Evolutionary conservation across 2,329 filamentous ascomycete genomes (phyloP), one percentile per base, ranked within the genome.

Genomic region (Pseudovirgaria hyperparasitica): DNA sequence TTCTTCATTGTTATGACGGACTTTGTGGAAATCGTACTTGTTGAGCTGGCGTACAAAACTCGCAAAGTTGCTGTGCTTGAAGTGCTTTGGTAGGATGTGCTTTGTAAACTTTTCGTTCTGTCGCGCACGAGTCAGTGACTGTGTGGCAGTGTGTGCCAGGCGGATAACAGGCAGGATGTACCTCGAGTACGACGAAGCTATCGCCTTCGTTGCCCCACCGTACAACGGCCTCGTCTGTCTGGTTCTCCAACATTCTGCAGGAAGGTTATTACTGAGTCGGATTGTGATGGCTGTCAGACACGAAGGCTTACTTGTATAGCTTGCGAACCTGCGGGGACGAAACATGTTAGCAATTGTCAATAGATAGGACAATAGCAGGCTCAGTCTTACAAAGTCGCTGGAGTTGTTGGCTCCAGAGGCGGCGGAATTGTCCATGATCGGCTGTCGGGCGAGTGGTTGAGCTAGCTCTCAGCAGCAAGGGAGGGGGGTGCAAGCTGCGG

Each of bases 21-120:
- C 86, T 65, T 98, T 98, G 65, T 98, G 90, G 43, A 98, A 98
- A 50, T 93, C 86, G 55, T 92, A 94, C 53, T 94, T 94, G 63
- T 94, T 94, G 32, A 94, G 63, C 53, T 94, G 86, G 25, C 86
- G 79, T 32, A 94, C 86, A 50, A 94, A 94, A 57, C 85, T 93
- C 17, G 86, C 86, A 61, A 94, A 94, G 54, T 94, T 94, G 69
- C 84, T 92, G 59, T 96, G 90, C 58, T 98, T 98, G 66, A 98
- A 98, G 47, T 96, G 85, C 52, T 96, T 94, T 3, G 90, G 90
- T 10, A 98, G 72, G 43, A 98, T 92, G 20, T 82, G 80, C 54
- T 94, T 93, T 13, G 90, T 96, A 49, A 98, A 98, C 55, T 92
- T 93, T 54, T 96, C 87, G 55, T 92, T 92, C 87, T 94, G 52